Conservation (phyloP, 441 rosid genomes). For the Adansonia gregorii region DNA sequence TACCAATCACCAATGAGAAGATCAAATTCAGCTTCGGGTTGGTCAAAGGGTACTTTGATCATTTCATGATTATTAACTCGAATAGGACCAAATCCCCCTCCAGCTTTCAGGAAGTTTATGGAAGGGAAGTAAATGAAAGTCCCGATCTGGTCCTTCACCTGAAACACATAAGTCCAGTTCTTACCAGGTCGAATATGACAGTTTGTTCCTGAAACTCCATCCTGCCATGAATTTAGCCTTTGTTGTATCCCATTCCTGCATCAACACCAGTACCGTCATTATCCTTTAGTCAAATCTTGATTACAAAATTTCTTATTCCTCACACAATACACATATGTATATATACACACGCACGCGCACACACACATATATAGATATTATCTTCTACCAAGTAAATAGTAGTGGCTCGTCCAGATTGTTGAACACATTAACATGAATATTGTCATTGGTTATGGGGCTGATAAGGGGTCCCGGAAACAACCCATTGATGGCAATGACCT, state of each 20-base stretch:
- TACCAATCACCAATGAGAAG: conserved; percentile 80
- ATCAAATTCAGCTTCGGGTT: conserved; percentile 70
- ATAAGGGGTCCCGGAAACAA: conserved; percentile 48
- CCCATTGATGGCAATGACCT: conserved; percentile 48
- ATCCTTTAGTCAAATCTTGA: too few relatives aligned
- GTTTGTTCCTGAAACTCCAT: conserved; percentile 81
- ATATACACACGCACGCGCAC: too few relatives aligned
- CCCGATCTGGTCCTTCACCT: conserved; percentile 78
- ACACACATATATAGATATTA: too few relatives aligned
- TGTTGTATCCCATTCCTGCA: conserved; percentile 65
- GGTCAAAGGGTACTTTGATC: conserved; percentile 60
- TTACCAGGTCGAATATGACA: conserved; percentile 72
- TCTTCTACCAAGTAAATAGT: conserved; percentile 42
- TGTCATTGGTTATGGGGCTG: conserved; percentile 41
- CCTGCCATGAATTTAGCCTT: conserved; percentile 83
- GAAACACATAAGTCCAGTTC: conserved; percentile 76
- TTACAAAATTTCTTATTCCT: too few relatives aligned
- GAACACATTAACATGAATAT: conserved; percentile 38
- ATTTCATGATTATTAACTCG: conserved; percentile 50
- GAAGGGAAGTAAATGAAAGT: conserved; percentile 72
- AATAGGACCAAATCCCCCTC: conserved; percentile 73
- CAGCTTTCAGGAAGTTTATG: conserved; percentile 65
- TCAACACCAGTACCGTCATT: too few relatives aligned
- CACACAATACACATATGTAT: too few relatives aligned
- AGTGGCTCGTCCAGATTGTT: conserved; percentile 43